Base-by-base conservation (phyloP, 179 eudicot species). In the Camellia oleifera region DNA sequence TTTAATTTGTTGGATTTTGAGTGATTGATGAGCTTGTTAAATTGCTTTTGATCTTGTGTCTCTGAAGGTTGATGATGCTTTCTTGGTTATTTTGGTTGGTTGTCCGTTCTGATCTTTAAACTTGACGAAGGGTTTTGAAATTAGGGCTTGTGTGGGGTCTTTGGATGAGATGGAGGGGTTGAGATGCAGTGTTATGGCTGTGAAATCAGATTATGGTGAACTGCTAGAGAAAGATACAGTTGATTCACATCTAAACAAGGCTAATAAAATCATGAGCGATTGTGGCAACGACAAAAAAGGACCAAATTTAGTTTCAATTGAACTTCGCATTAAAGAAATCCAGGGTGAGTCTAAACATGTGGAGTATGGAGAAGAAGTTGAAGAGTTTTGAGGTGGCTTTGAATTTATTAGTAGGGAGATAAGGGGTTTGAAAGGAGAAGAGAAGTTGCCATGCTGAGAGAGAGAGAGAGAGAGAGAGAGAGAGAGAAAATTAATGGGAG, bases 81-180 rank as follows among this genome's bases (percentile, higher is more conserved):
- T 44, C 2, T 2, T 0, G 13, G 18, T n/a, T 44, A 32, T 62
- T 46, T 61, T 61, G 69, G 17, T 60, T 8, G 52, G 42, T 13
- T 42, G 23, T 18, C 57, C 2, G 15, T 5, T 6, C 26, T 52
- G 15, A 15, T 48, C 20, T 65, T 5, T 44, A 12, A 48, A 20
- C 5, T 3, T 14, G 76, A 26, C 12, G 0, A 46, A 72, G 76
- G 60, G 56, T 46, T 76, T 63, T 48, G 32, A 44, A 13, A 65
- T 64, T 54, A 78, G 63, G 74, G 73, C 7, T 40, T 78, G 79
- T 66, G 61, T 1, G 78, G 32, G 46, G 4, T 42, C 40, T 52
- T 85, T 80, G 81, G 72, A 65, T 68, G 84, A 81, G 78, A 88
- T 83, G 91, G 88, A 84, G 78, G 88, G 86, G 56, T 77, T 89